These are phyloP conservation scores for Bruguiera parviflora DNA, from an alignment of 345 rosid species.

Conservation along the genomic window DNA sequence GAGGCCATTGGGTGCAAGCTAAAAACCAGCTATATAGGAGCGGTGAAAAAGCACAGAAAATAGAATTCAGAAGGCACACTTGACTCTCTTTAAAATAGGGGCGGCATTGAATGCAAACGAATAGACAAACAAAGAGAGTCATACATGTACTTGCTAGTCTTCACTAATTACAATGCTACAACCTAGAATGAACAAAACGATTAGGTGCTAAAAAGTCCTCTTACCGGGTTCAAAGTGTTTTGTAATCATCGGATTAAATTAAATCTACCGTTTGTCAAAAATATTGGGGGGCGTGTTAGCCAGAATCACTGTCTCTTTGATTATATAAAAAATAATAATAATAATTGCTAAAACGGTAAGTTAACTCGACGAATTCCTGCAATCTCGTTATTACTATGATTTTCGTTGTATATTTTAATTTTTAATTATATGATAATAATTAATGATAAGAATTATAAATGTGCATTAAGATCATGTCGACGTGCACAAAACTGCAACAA, in stretches of 20 bases:
- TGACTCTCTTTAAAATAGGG: slow-evolving; percentile 9
- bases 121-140: slow-evolving; percentile 33
- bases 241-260: not conserved
- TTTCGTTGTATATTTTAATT: too few relatives aligned
- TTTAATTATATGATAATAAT: not conserved
- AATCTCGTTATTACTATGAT: too few relatives aligned
- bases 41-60: not conserved
- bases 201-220: slow-evolving; percentile 16
- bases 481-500: not conserved
- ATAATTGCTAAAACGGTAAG: too few relatives aligned
- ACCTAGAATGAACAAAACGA: slow-evolving; percentile 17
- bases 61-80: slow-evolving; percentile 2
- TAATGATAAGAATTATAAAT: not conserved
- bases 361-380: too few relatives aligned
- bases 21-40: not conserved
- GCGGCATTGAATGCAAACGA: slow-evolving; percentile 9
- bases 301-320: not conserved
- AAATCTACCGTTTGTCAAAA: not conserved
- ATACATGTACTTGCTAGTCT: slow-evolving; percentile 30
- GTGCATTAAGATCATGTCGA: not conserved
- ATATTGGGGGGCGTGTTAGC: not conserved
- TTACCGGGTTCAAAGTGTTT: not conserved
- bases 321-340: too few relatives aligned
- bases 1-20: too few relatives aligned
- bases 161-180: slow-evolving; percentile 70